phyloP scores from a whole-genome alignment of 306 rosid species.

The Psophocarpus tetragonolobus region DNA sequence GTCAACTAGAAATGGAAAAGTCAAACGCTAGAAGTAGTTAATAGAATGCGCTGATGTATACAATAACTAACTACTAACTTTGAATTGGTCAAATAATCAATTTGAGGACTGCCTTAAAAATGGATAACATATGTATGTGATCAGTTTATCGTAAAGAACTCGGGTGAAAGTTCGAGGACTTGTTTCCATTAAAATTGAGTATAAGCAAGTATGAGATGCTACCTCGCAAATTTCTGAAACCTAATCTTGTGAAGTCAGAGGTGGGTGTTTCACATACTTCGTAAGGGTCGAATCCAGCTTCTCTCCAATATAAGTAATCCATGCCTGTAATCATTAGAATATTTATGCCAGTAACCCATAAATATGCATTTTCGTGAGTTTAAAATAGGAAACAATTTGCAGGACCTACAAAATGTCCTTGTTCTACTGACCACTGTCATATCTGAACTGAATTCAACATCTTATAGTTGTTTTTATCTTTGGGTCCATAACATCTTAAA shows the following conservation, averaged over 20 bases:
- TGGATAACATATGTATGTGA: slow-evolving; percentile 7
- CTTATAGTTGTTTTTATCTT: neutral
- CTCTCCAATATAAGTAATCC: slow-evolving; percentile 54
- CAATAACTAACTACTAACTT: slow-evolving; percentile 5
- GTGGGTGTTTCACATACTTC: slow-evolving; percentile 42
- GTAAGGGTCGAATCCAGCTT: slow-evolving; percentile 72
- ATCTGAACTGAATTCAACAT: slow-evolving; percentile 6
- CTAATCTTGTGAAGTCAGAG: slow-evolving; percentile 42
- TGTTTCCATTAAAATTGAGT: neutral
- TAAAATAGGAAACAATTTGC: neutral
- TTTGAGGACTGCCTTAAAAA: slow-evolving; percentile 7
- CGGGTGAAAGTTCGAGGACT: neutral
- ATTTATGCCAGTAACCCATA: slow-evolving; percentile 13
- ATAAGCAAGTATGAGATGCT: slow-evolving; percentile 12
- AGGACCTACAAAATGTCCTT: slow-evolving; percentile 14
- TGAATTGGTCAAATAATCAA: neutral
- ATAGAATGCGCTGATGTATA: slow-evolving; percentile 10
- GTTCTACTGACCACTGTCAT: neutral
- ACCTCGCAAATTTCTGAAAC: slow-evolving; percentile 46
- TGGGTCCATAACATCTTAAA: neutral
- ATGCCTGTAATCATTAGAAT: slow-evolving; percentile 46
- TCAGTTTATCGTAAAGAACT: neutral
- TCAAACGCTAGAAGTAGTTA: neutral
- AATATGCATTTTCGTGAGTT: slow-evolving; percentile 3
- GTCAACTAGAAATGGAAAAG: neutral